A percentile compares a stretch with the other conserved stretches of the same genome.
Conservation (phyloP, 768 basidiomycete genomes). For the Suillus alpinus region DNA sequence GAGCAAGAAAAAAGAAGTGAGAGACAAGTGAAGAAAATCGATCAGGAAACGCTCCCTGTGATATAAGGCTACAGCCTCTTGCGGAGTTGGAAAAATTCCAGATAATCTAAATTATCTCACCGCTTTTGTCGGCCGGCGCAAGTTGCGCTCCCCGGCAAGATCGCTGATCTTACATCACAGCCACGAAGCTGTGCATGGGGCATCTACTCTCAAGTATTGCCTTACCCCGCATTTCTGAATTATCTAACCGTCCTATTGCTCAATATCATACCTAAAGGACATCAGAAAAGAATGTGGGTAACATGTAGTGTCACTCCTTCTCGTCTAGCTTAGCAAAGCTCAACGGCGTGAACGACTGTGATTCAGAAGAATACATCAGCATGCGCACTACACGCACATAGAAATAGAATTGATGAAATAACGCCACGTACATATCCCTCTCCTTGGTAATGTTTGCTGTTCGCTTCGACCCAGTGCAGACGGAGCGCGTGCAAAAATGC, state of each 20-base stretch:
- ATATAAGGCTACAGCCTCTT: constrained; percentile 13
- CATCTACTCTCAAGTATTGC: neutral
- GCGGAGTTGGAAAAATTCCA: constrained; percentile 32
- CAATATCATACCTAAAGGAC: constrained; percentile 15
- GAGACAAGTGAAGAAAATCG: constrained; percentile 31
- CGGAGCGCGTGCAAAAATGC: constrained; percentile 96
- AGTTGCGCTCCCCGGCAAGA: neutral
- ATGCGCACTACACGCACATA: constrained; percentile 22
- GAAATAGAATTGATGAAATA: constrained; percentile 11
- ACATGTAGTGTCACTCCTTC: constrained; percentile 26
- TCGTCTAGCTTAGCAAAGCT: constrained; percentile 45
- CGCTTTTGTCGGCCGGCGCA: constrained; percentile 7
- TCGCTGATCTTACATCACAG: constrained; percentile 7
- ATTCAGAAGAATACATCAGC: constrained; percentile 22
- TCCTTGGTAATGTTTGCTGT: constrained; percentile 93
- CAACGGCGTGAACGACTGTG: constrained; percentile 47
- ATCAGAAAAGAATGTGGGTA: constrained; percentile 18
- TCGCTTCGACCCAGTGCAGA: constrained; percentile 97
- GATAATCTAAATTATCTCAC: constrained; percentile 5
- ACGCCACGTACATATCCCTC: constrained; percentile 74
- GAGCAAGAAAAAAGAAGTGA: constrained; percentile 26
- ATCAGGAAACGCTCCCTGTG: neutral
- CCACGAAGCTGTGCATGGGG: constrained; percentile 9
- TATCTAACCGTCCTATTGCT: constrained; percentile 7
- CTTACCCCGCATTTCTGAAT: constrained; percentile 7